phyloP scores from a whole-genome alignment of 1,284 basidiomycete species.

The Sutorius eximius region DNA sequence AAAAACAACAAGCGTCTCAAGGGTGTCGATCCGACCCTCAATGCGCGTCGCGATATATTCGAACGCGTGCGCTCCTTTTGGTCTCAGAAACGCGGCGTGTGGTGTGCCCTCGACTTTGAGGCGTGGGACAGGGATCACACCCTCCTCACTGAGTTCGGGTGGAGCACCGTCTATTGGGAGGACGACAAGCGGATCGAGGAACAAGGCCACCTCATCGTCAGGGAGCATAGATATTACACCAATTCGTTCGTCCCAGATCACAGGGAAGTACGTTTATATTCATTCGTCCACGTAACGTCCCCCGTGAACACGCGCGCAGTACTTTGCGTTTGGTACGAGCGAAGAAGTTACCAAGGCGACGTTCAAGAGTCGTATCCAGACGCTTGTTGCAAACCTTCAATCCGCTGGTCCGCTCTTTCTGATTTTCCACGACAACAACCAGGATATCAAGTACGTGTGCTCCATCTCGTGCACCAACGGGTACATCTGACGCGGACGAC shows the following conservation, averaged over 20 bases:
- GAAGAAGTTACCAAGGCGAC: conserved; percentile 48
- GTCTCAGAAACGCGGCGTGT: conserved; percentile 59
- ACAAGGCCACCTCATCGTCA: conserved; percentile 63
- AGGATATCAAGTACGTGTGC: conserved; percentile 66
- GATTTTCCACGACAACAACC: conserved; percentile 73
- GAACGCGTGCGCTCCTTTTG: conserved; percentile 67
- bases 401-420: conserved; percentile 67
- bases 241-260: conserved; percentile 68
- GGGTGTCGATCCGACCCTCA: conserved; percentile 55
- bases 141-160: conserved; percentile 77
- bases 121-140: conserved; percentile 74
- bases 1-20: conserved; percentile 77
- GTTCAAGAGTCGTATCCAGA: conserved; percentile 54
- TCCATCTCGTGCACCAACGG: background rate
- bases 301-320: conserved; percentile 37
- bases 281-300: background rate
- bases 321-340: conserved; percentile 67
- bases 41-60: conserved; percentile 57
- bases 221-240: conserved; percentile 55
- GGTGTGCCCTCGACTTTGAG: conserved; percentile 79
- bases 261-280: conserved; percentile 49
- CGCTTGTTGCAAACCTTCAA: conserved; percentile 46
- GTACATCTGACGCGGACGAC: background rate
- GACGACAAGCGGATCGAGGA: conserved; percentile 46
- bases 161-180: conserved; percentile 58